A percentile compares a stretch with the other conserved stretches of the same genome.
phyloP scores from a whole-genome alignment of 257 asterid genomes.

The Nicotiana tabacum region DNA sequence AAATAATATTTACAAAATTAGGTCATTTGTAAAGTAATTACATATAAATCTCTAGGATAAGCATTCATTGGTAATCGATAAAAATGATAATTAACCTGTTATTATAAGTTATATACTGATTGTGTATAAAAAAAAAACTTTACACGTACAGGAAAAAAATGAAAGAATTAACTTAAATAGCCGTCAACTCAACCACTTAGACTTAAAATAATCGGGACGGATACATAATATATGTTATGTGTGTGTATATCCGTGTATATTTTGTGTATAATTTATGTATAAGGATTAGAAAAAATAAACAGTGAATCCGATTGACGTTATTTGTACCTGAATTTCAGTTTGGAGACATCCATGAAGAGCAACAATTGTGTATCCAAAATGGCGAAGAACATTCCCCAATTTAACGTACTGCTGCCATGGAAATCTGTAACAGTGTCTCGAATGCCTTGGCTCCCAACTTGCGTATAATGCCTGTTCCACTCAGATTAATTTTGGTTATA shows the following conservation, averaged over 20 bases:
- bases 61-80: no score
- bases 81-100: no score
- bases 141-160: no score
- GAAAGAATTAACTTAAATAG: no score
- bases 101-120: no score
- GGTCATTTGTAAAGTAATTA: not conserved
- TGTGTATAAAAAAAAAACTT: no score
- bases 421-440: constrained; percentile 62
- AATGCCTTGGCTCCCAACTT: constrained; percentile 99
- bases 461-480: constrained; percentile 67
- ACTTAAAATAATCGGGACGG: no score
- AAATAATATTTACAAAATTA: not conserved
- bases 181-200: accelerated
- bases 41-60: not conserved
- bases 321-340: constrained; percentile 77
- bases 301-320: no score
- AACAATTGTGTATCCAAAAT: constrained; percentile 82
- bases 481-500: not conserved
- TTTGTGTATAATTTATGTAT: no score
- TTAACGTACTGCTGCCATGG: constrained; percentile 88
- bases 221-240: no score
- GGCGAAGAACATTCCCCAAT: constrained; percentile 80
- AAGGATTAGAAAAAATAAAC: no score
- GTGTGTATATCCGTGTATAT: no score
- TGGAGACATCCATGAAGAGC: constrained; percentile 96